Conservation (phyloP, 2,329 filamentous ascomycete genomes). For the Claviceps quebecensis region DNA sequence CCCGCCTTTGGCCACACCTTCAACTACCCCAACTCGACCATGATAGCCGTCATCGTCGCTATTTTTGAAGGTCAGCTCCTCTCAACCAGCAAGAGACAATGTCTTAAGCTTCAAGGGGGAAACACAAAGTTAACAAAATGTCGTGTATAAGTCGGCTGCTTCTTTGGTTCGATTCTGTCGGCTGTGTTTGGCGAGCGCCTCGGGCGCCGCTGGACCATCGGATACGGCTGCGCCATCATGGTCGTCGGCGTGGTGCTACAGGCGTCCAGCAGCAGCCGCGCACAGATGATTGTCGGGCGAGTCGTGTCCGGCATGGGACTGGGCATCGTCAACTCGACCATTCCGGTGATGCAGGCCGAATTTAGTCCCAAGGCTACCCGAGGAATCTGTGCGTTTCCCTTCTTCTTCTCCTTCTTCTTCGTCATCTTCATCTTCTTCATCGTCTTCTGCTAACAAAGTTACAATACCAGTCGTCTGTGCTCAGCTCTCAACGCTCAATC, state of each 20-base stretch:
- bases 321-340: constrained; percentile 1
- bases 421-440: neutral
- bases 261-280: constrained; percentile 25
- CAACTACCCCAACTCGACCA: constrained; percentile 21
- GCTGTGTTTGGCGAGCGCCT: constrained; percentile 25
- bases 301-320: constrained; percentile 25
- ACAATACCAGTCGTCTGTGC: constrained; percentile 25
- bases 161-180: constrained; percentile 12
- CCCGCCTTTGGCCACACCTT: constrained; percentile 27
- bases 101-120: no score
- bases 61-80: constrained; percentile 23
- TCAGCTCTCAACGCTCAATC: constrained; percentile 32
- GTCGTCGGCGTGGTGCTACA: constrained; percentile 31
- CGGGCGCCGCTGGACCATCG: constrained; percentile 28
- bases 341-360: constrained; percentile 27
- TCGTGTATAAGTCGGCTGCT: constrained; percentile 14
- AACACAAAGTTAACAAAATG: no score
- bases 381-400: constrained; percentile 15
- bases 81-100: neutral
- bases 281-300: constrained; percentile 31
- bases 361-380: constrained; percentile 25
- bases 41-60: constrained; percentile 32
- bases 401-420: neutral
- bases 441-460: neutral
- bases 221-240: constrained; percentile 28